Evolutionary conservation across 2,329 filamentous ascomycete species (phyloP).

Genomic region (Colletotrichum godetiae): DNA sequence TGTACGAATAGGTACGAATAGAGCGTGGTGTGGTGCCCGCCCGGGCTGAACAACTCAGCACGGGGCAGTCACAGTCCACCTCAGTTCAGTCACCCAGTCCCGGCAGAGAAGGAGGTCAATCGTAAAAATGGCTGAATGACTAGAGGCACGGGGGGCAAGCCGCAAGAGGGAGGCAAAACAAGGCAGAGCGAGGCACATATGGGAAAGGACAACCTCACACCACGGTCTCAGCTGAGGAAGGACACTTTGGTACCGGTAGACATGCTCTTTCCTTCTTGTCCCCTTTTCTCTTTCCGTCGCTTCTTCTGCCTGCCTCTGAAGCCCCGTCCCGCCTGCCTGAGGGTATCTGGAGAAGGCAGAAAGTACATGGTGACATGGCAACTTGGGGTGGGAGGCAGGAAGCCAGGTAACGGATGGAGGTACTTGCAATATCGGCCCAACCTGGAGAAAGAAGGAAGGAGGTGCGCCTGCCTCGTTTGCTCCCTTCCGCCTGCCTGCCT

Average conservation of each 20-base stretch:
- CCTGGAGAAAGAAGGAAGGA: background rate
- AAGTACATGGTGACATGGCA: background rate
- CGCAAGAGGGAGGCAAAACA: background rate
- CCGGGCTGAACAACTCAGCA: background rate
- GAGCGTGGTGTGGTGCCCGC: background rate
- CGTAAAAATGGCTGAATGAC: background rate
- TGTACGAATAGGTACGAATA: too few relatives aligned
- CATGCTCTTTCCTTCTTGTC: background rate
- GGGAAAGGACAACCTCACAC: background rate
- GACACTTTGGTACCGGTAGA: background rate
- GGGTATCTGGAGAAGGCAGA: background rate
- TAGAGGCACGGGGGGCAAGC: conserved; percentile 6
- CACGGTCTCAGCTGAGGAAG: background rate
- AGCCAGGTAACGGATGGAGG: background rate
- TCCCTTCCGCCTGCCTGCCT: background rate
- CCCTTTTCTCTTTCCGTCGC: background rate
- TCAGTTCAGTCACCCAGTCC: background rate
- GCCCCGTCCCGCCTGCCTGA: background rate
- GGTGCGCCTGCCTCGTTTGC: background rate
- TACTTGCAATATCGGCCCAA: background rate
- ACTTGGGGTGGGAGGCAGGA: background rate
- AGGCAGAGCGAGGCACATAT: background rate
- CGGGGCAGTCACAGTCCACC: background rate
- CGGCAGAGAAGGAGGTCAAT: background rate
- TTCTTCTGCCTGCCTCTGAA: background rate